These are phyloP conservation scores for Pythium dissimile DNA, from an alignment of 352 stramenopile genomes.

Conservation along the genomic window DNA sequence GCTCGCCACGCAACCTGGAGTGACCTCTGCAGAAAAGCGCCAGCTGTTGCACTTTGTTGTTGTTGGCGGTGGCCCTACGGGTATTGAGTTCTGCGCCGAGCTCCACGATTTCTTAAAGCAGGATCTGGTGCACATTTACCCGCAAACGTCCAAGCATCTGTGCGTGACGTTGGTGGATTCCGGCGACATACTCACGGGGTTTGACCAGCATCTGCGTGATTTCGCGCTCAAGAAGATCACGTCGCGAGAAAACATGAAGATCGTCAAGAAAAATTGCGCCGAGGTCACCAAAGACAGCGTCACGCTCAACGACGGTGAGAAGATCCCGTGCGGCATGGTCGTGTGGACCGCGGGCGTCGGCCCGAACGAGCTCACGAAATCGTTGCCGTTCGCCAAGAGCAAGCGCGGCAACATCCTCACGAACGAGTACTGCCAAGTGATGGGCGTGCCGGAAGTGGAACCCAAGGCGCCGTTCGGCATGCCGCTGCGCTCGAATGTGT, in stretches of 20 bases:
- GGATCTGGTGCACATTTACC: conserved; percentile 88
- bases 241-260: conserved; percentile 71
- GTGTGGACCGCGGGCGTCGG: conserved; percentile 79
- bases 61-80: conserved; percentile 94
- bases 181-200: conserved; percentile 68
- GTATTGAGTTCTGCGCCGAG: conserved; percentile 95
- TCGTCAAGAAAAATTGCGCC: conserved; percentile 80
- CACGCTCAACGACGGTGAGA: conserved; percentile 52
- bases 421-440: conserved; percentile 81
- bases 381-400: conserved; percentile 71
- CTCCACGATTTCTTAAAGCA: conserved; percentile 92
- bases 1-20: conserved; percentile 83
- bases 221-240: conserved; percentile 78
- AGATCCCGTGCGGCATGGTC: conserved; percentile 56
- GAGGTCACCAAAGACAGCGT: conserved; percentile 64
- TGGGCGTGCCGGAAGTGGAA: conserved; percentile 59
- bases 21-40: conserved; percentile 82
- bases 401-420: conserved; percentile 80
- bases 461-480: conserved; percentile 53
- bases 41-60: conserved; percentile 97
- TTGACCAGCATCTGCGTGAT: conserved; percentile 61
- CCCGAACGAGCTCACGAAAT: conserved; percentile 79
- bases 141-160: conserved; percentile 67
- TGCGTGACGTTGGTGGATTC: conserved; percentile 70
- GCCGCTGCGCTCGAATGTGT: conserved; percentile 83